Percentiles rank a stretch among this genome's conserved stretches.
Conservation (phyloP, 805 yeast genomes). For the Candida morakotiae region DNA sequence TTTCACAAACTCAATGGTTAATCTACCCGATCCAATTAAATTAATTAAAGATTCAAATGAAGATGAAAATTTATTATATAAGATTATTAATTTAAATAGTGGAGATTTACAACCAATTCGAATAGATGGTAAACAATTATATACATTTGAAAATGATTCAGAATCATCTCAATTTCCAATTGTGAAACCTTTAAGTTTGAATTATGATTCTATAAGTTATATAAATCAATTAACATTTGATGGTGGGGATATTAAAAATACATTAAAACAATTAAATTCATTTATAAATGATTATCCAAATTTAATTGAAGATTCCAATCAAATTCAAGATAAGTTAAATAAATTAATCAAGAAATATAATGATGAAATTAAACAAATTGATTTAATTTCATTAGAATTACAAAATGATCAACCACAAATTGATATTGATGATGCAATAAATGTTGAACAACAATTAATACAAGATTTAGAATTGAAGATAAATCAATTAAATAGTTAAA, state of each 20-base stretch:
- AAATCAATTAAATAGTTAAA: conserved; percentile 2
- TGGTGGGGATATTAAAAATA: neutral
- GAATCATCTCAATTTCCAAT: neutral
- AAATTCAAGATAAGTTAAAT: conserved; percentile 19
- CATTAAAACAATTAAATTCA: conserved; percentile 9
- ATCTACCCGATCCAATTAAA: conserved; percentile 48
- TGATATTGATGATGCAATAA: conserved; percentile 38
- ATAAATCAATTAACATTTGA: neutral
- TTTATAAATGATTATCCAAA: conserved; percentile 25
- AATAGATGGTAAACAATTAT: conserved; percentile 44
- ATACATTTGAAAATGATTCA: conserved; percentile 4
- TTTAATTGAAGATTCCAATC: conserved; percentile 19
- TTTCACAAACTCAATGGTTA: conserved; percentile 59
- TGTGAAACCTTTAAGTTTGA: conserved; percentile 1
- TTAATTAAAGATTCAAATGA: conserved; percentile 57
- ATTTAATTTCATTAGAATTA: neutral
- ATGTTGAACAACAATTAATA: conserved; percentile 44
- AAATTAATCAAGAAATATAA: conserved; percentile 15
- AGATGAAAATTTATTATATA: conserved; percentile 49
- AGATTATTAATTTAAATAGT: conserved; percentile 23
- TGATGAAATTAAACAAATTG: conserved; percentile 2
- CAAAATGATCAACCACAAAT: neutral
- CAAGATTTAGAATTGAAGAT: conserved; percentile 29
- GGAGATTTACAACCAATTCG: conserved; percentile 32
- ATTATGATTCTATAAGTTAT: neutral